These are phyloP conservation scores for Cryptosporidium sp. DNA, from an alignment of 169 alveolate species.

Conservation along the genomic window DNA sequence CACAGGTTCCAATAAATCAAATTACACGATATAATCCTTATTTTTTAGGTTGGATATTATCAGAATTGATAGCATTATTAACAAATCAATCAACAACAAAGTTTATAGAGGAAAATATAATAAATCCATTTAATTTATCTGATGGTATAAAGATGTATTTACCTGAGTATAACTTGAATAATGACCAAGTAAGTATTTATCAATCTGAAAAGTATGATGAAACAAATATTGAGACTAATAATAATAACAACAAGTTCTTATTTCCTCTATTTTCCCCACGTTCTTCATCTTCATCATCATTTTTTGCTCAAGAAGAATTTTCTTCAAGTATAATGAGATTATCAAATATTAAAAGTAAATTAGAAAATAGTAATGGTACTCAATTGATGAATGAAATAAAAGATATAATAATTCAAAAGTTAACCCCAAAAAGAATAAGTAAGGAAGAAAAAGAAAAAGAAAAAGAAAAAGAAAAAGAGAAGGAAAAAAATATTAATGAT, in stretches of 20 bases:
- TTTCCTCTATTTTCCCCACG: conserved; percentile 2
- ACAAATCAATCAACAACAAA: conserved; percentile 45
- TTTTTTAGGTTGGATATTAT: conserved; percentile 56
- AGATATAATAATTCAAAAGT: neutral
- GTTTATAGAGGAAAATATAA: conserved; percentile 21
- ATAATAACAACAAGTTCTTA: neutral
- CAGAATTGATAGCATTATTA: conserved; percentile 46
- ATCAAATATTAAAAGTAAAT: neutral
- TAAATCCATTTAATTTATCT: conserved; percentile 30
- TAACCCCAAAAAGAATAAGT: conserved; percentile 11
- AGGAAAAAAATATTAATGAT: neutral
- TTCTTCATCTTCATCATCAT: neutral
- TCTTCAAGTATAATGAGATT: neutral
- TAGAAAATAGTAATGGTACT: neutral
- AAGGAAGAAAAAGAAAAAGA: neutral
- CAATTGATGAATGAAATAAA: neutral
- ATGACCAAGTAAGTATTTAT: neutral
- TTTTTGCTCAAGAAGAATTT: neutral
- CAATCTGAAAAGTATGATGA: neutral
- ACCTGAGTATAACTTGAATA: neutral
- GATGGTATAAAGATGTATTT: conserved; percentile 1
- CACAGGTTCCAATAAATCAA: conserved; percentile 11
- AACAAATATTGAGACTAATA: neutral
- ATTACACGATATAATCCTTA: conserved; percentile 46
- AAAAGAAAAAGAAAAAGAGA: neutral